phyloP scores from a whole-genome alignment of 148 eudicot species.

The Cornus suecica region DNA sequence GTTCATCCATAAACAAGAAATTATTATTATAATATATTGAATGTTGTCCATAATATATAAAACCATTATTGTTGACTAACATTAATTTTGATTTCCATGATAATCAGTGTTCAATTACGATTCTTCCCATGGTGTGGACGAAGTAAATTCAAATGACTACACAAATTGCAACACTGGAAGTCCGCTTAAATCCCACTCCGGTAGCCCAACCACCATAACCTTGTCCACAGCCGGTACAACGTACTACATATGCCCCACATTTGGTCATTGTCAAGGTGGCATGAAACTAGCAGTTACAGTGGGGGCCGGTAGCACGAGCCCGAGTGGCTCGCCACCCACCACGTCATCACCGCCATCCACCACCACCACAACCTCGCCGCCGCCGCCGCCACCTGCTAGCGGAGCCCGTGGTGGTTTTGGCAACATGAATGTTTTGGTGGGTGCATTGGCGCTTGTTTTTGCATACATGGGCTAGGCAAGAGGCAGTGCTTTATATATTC shows the following conservation, averaged over 20 bases:
- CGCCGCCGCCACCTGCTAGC: not conserved
- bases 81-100: not conserved
- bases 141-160: slow-evolving; percentile 31
- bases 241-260: slow-evolving; percentile 43
- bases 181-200: slow-evolving; percentile 17
- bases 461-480: slow-evolving; percentile 46
- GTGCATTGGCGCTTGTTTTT: slow-evolving; percentile 22
- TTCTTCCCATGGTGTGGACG: slow-evolving; percentile 20
- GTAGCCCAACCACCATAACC: slow-evolving; percentile 26
- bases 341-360: slow-evolving; percentile 14
- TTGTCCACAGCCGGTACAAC: slow-evolving; percentile 25
- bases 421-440: slow-evolving; percentile 12
- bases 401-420: slow-evolving; percentile 17
- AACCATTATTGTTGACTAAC: not conserved
- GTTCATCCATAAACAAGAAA: no score
- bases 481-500: slow-evolving; percentile 45
- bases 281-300: slow-evolving; percentile 41
- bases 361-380: slow-evolving; percentile 2
- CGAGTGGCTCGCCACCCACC: slow-evolving; percentile 10
- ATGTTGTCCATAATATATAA: no score
- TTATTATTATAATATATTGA: no score
- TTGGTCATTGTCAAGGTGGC: slow-evolving; percentile 34
- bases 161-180: slow-evolving; percentile 27
- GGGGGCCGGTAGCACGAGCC: slow-evolving; percentile 11
- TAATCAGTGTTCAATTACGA: slow-evolving; percentile 29